phyloP scores from a whole-genome alignment of 257 asterid species.

The Nyctanthes arbortristis region DNA sequence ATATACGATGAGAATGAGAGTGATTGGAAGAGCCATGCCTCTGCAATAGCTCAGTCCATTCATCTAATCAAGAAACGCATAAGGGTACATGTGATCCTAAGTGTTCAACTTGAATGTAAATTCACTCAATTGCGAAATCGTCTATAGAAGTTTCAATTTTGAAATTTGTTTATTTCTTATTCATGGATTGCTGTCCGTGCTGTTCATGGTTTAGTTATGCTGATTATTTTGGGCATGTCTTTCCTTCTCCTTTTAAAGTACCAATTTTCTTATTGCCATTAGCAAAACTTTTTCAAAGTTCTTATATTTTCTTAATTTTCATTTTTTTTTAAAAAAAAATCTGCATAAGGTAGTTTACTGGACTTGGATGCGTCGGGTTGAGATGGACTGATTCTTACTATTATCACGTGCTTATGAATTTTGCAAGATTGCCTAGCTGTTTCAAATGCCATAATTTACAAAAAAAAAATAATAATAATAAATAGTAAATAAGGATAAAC shows the following conservation, averaged over 20 bases:
- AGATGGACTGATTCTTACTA: background rate
- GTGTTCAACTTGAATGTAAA: slow-evolving; percentile 7
- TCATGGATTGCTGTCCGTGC: background rate
- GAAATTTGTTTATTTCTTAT: background rate
- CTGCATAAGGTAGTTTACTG: background rate
- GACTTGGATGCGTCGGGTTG: background rate
- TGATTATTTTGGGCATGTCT: background rate
- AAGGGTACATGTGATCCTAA: slow-evolving; percentile 34
- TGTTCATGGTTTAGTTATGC: background rate
- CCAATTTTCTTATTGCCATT: too few species aligned
- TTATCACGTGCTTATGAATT: background rate
- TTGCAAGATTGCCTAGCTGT: background rate
- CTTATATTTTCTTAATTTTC: too few species aligned
- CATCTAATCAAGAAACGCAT: slow-evolving; percentile 88
- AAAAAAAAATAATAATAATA: too few species aligned
- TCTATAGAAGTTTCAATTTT: background rate
- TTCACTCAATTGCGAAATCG: background rate
- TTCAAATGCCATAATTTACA: background rate
- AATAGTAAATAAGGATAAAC: too few species aligned
- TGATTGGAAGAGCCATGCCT: slow-evolving; percentile 92
- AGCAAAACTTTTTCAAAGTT: too few species aligned
- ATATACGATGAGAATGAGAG: slow-evolving; percentile 68
- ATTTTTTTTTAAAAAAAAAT: too few species aligned
- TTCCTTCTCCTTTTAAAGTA: too few species aligned
- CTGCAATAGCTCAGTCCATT: slow-evolving; percentile 87